Base-by-base conservation (phyloP, 2,329 filamentous ascomycete species). In the Clonostachys byssicola region DNA sequence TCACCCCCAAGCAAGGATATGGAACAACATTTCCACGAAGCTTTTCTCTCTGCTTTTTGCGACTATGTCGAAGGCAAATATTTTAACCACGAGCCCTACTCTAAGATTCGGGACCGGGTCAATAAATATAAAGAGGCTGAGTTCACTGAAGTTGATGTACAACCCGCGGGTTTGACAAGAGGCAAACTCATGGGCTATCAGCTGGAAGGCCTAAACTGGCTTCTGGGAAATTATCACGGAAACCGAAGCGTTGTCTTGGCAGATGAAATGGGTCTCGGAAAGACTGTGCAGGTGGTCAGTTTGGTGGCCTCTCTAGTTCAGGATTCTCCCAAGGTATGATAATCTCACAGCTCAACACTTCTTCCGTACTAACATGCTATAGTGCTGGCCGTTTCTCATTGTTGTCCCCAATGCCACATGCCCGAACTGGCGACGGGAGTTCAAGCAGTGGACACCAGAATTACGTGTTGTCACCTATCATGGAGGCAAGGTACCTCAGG, bases 241-340 rank as follows among this genome's bases (percentile, higher is more conserved):
- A 77, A 85, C 55, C 85, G 88, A 60, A 97, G 94, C 58, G 88
- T 91, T 30, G 92, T 97, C 49, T 78, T 97, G 7, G 94, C 94
- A 1, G 94, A 99, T 60, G 94, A 99, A 62, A 99, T 99, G 94
- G 94, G 94, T 39, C 80, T 99, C 3, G 94, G 94, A 34, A 99
- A 99, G 71, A 99, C 94, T 0, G 89, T 99, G 34, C 94, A 99
- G 62, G 84, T 96, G 45, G 88, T 97, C 50, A 82, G 85, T 4
- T 80, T 96, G 52, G 78, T 97, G 50, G 83, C 88, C 2, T 84
- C 86, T 1, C 68, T 97, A 36, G 76, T 86, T 20, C 77, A 86
- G 51, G 78, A 85, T 45, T 67, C 67, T n/a, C 82, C 82, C 6
- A 72, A 80, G 54, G 68, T 68, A 60, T 54, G 55, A 34, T 5